phyloP scores from a whole-genome alignment of 805 yeast species.

The Yamadazyma insecticola region DNA sequence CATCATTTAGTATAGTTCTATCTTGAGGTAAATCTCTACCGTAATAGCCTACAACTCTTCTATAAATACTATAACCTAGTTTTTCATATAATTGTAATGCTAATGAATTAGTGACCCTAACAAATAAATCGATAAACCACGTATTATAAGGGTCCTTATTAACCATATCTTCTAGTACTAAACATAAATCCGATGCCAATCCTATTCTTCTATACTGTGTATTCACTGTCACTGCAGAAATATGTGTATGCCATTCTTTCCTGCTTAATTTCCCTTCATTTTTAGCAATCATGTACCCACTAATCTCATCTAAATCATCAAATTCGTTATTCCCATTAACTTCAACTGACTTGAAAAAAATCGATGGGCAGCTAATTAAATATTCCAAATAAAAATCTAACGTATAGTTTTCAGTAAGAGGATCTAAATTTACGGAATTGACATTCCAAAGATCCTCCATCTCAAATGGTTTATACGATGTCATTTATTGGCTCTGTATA shows the following conservation, averaged over 20 bases:
- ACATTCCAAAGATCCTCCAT: slow-evolving; percentile 76
- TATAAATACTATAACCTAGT: slow-evolving; percentile 75
- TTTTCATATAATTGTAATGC: slow-evolving; percentile 84
- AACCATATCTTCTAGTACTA: slow-evolving; percentile 66
- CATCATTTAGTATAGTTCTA: slow-evolving; percentile 51
- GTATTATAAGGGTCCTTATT: slow-evolving; percentile 70
- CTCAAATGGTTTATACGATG: slow-evolving; percentile 82
- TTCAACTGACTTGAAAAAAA: slow-evolving; percentile 73
- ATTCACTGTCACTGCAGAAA: slow-evolving; percentile 90
- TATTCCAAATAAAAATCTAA: slow-evolving; percentile 81
- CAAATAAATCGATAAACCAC: slow-evolving; percentile 86
- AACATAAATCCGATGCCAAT: slow-evolving; percentile 75
- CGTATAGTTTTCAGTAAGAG: slow-evolving; percentile 88
- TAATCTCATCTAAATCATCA: slow-evolving; percentile 19
- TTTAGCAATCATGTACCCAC: slow-evolving; percentile 93
- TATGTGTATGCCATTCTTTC: slow-evolving; percentile 92
- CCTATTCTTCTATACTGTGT: slow-evolving; percentile 81
- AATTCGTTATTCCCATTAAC: slow-evolving; percentile 27
- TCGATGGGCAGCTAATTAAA: slow-evolving; percentile 79
- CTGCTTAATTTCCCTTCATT: slow-evolving; percentile 70
- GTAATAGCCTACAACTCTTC: slow-evolving; percentile 89
- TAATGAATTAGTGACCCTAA: slow-evolving; percentile 74
- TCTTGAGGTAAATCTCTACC: slow-evolving; percentile 49
- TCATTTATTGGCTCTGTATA: slow-evolving; percentile 45
- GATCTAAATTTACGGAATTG: slow-evolving; percentile 78